Conservation (phyloP, 441 rosid genomes). For the Theobroma grandiflorum region DNA sequence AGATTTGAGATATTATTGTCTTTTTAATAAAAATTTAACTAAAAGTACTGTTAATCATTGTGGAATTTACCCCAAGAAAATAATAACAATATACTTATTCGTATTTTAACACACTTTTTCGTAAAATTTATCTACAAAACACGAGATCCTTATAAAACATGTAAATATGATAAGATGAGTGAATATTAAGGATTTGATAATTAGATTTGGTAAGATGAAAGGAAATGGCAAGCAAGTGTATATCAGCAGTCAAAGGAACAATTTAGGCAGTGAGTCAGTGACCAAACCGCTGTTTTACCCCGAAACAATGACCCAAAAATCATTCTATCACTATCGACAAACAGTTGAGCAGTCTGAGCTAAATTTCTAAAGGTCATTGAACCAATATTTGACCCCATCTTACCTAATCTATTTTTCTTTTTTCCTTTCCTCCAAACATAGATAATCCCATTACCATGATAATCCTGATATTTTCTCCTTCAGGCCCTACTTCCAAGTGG, state of each 20-base stretch:
- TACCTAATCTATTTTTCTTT: neutral
- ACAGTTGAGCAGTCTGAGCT: neutral
- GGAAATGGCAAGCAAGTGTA: no score
- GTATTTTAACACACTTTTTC: no score
- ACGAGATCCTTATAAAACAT: no score
- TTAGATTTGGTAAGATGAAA: no score
- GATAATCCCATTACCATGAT: neutral
- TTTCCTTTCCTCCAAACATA: neutral
- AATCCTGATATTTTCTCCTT: neutral
- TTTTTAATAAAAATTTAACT: no score
- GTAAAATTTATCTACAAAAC: no score
- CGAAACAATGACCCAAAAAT: neutral
- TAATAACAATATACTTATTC: no score
- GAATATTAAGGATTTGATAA: no score
- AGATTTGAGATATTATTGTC: no score
- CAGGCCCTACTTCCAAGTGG: neutral
- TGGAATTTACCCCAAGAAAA: no score
- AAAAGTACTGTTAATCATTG: no score
- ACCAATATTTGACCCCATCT: constrained; percentile 2
- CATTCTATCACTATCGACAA: neutral
- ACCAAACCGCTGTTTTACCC: neutral
- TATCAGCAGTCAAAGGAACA: neutral
- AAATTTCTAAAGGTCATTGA: neutral
- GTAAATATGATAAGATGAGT: no score
- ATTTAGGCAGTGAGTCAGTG: neutral